A percentile compares a stretch with the other conserved stretches of the same genome.
phyloP scores from a whole-genome alignment of 2,329 filamentous ascomycete species.

The Xylaria sp. region DNA sequence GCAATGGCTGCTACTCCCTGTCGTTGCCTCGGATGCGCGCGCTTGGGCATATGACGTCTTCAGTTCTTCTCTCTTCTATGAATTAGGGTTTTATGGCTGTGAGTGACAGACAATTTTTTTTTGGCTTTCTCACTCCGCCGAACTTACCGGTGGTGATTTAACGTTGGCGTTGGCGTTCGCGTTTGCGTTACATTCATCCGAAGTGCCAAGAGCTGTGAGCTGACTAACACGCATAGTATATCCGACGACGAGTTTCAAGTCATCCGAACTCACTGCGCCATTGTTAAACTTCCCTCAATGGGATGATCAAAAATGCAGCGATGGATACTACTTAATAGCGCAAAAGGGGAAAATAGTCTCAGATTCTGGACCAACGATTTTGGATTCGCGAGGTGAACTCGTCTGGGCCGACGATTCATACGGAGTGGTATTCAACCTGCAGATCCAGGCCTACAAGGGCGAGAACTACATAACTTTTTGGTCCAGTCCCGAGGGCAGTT shows the following conservation, averaged over 20 bases:
- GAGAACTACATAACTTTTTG: conserved; percentile 51
- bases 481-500: conserved; percentile 46
- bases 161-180: no score
- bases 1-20: conserved; percentile 22
- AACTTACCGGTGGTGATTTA: no score
- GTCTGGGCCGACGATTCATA: conserved; percentile 37
- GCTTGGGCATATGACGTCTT: conserved; percentile 26
- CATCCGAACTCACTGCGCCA: conserved; percentile 29
- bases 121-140: no score
- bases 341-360: conserved; percentile 39
- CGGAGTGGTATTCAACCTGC: conserved; percentile 35
- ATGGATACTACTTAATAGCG: conserved; percentile 38
- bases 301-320: conserved; percentile 30
- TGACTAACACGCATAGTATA: conserved; percentile 31
- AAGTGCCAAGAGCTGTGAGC: conserved; percentile 6
- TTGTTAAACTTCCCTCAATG: conserved; percentile 33
- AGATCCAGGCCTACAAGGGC: conserved; percentile 48
- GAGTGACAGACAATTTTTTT: conserved; percentile 22
- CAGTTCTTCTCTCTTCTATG: conserved; percentile 29
- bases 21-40: conserved; percentile 10
- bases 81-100: conserved; percentile 36
- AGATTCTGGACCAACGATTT: conserved; percentile 35
- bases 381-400: conserved; percentile 37
- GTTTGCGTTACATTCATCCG: background rate
- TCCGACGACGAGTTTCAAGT: conserved; percentile 35